Conservation (phyloP, 305 asterid species). For the Coffea humblotiana region DNA sequence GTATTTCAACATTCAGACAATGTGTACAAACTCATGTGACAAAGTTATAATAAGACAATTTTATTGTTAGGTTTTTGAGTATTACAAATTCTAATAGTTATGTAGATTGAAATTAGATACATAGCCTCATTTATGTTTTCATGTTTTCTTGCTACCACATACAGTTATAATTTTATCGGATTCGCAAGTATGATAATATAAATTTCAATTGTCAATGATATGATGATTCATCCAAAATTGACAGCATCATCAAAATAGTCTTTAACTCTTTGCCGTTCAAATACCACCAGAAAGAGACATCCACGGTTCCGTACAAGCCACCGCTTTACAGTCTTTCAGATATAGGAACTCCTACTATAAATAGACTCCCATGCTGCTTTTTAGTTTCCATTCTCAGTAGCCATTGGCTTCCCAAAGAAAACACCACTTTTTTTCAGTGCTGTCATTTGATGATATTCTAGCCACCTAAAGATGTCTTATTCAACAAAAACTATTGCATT, state of each 20-base stretch:
- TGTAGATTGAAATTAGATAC: too few relatives aligned
- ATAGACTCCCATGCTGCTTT: not conserved
- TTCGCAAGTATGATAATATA: too few relatives aligned
- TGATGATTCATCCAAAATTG: too few relatives aligned
- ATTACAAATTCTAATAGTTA: too few relatives aligned
- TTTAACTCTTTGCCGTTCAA: slow-evolving; percentile 9
- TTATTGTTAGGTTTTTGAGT: too few relatives aligned
- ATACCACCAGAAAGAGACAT: slow-evolving; percentile 8
- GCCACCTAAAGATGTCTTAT: slow-evolving; percentile 21
- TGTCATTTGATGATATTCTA: not conserved
- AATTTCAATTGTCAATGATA: not conserved
- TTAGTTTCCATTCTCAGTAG: not conserved
- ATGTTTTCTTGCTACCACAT: too few relatives aligned
- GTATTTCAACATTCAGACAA: too few relatives aligned
- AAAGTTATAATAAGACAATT: too few relatives aligned
- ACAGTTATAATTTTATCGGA: too few relatives aligned
- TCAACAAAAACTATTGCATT: slow-evolving; percentile 1
- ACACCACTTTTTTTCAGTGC: not conserved
- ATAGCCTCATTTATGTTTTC: too few relatives aligned
- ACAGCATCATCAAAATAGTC: not conserved
- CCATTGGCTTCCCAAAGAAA: not conserved
- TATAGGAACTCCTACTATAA: slow-evolving; percentile 4
- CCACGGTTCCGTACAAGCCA: not conserved
- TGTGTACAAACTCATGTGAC: too few relatives aligned
- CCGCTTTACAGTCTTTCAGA: not conserved